Conservation (phyloP, 139 green algal genomes). For the Raphidocelis subcapitata region DNA sequence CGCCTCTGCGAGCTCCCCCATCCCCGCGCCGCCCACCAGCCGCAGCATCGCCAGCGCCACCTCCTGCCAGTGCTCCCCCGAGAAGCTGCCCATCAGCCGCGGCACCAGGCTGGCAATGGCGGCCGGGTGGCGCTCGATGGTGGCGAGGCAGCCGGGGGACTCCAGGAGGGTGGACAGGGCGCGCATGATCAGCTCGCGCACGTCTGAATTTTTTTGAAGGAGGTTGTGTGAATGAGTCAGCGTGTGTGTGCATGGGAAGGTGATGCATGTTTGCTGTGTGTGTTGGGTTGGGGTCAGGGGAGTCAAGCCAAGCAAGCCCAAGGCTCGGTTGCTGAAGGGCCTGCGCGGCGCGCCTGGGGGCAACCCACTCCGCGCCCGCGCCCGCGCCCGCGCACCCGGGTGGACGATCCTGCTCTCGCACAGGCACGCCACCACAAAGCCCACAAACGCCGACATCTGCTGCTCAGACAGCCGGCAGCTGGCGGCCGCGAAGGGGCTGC, state of each 20-base stretch:
- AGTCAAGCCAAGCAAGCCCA: too few relatives aligned
- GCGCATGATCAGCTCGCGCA: background rate
- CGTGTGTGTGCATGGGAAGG: too few relatives aligned
- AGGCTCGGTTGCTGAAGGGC: too few relatives aligned
- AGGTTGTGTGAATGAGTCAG: too few relatives aligned
- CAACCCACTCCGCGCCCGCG: too few relatives aligned
- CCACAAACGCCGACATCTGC: background rate
- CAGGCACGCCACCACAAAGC: background rate
- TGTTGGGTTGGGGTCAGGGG: too few relatives aligned
- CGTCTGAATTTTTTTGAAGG: too few relatives aligned
- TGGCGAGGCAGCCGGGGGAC: background rate
- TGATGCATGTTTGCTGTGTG: too few relatives aligned
- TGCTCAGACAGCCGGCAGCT: too few relatives aligned
- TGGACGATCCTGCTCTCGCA: background rate
- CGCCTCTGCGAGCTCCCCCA: slow-evolving; percentile 4
- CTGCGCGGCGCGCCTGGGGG: too few relatives aligned
- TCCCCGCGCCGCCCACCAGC: slow-evolving; percentile 39
- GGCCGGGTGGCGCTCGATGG: too few relatives aligned
- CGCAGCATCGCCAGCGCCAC: slow-evolving; percentile 30
- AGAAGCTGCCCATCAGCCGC: background rate
- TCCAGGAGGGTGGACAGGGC: background rate
- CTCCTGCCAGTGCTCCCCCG: background rate
- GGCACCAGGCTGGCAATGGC: background rate
- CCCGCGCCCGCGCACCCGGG: background rate
- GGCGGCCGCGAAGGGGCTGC: too few relatives aligned